Conservation (phyloP, 305 asterid genomes). For the Solanum hybrid region DNA sequence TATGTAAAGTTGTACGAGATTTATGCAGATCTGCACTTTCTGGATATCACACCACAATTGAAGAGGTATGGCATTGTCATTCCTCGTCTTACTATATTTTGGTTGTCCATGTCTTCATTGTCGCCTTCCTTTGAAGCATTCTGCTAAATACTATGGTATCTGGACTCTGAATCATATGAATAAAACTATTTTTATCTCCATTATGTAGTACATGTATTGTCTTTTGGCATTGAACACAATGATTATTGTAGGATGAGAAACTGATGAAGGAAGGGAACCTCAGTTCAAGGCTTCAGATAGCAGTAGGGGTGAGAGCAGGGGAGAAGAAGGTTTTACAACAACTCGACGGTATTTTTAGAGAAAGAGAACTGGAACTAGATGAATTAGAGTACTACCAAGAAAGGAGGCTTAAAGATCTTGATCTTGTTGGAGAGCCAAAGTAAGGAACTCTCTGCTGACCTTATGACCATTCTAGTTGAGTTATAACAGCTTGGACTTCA, state of each 20-base stretch:
- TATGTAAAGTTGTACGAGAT: slow-evolving; percentile 57
- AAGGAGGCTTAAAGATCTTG: slow-evolving; percentile 86
- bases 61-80: slow-evolving; percentile 44
- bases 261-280: slow-evolving; percentile 54
- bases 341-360: slow-evolving; percentile 50
- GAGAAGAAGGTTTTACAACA: slow-evolving; percentile 83
- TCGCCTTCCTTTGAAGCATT: not conserved
- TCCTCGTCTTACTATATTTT: not conserved
- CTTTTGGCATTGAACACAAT: not conserved
- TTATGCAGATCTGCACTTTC: slow-evolving; percentile 75
- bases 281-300: slow-evolving; percentile 54
- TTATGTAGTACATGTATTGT: not conserved
- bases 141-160: not conserved
- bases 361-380: slow-evolving; percentile 63
- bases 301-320: slow-evolving; percentile 65
- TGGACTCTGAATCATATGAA: not conserved
- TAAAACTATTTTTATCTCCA: not conserved
- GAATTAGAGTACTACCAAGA: slow-evolving; percentile 84
- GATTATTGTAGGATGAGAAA: slow-evolving; percentile 61
- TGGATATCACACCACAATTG: slow-evolving; percentile 71
- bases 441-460: slow-evolving; percentile 12
- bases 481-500: not conserved
- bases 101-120: not conserved
- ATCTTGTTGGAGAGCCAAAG: slow-evolving; percentile 73
- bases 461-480: not conserved